Evolutionary conservation across 2,329 filamentous ascomycete species (phyloP).

Genomic region (Exophiala sp.): DNA sequence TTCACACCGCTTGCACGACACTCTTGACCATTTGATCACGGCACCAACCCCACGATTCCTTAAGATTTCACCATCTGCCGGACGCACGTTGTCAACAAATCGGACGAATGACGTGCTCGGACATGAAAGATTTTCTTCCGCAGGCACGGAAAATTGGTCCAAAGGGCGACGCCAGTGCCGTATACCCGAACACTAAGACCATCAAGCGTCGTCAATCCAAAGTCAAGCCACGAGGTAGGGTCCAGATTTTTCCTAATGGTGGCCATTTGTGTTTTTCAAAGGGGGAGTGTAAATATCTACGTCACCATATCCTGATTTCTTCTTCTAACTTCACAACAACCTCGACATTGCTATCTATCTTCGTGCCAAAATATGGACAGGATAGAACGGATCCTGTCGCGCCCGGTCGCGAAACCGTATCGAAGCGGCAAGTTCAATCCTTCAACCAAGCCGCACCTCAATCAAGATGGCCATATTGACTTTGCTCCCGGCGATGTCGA

Average conservation of each 20-base stretch:
- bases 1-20: too few species aligned
- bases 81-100: background rate
- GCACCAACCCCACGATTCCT: too few species aligned
- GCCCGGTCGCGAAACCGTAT: constrained; percentile 53
- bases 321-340: background rate
- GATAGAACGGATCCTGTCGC: constrained; percentile 48
- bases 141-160: background rate
- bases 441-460: constrained; percentile 41
- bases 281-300: background rate
- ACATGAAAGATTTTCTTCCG: constrained; percentile 1
- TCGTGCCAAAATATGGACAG: constrained; percentile 44
- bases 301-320: background rate
- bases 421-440: constrained; percentile 40
- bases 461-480: constrained; percentile 50
- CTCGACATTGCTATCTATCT: background rate
- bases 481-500: constrained; percentile 51
- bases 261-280: background rate
- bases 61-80: too few species aligned
- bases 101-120: constrained; percentile 8
- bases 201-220: background rate
- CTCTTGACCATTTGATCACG: too few species aligned
- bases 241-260: background rate
- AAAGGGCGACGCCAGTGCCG: constrained; percentile 4
- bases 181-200: constrained; percentile 6
- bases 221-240: background rate